These are phyloP conservation scores for Eucalyptus regnans DNA, from an alignment of 345 rosid species.

Conservation along the genomic window DNA sequence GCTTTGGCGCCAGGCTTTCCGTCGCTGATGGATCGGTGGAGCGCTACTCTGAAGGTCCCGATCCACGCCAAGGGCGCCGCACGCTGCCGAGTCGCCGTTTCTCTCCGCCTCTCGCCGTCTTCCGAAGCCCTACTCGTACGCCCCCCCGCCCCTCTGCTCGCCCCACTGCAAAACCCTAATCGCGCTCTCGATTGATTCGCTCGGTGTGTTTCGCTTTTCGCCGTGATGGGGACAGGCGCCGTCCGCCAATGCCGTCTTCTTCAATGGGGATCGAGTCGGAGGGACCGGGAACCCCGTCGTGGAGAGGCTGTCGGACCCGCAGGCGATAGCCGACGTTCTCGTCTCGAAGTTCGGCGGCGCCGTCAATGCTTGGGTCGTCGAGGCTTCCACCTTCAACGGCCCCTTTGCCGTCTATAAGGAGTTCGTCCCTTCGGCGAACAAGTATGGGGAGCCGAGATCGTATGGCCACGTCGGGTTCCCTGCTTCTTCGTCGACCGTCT, in stretches of 20 bases:
- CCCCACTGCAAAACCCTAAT: not conserved
- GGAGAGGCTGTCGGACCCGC: slow-evolving; percentile 61
- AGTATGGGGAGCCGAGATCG: slow-evolving; percentile 47
- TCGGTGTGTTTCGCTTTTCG: not conserved
- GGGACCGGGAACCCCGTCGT: slow-evolving; percentile 56
- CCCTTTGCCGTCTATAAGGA: slow-evolving; percentile 67
- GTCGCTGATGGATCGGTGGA: slow-evolving; percentile 50
- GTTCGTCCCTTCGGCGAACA: slow-evolving; percentile 55
- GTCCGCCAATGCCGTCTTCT: slow-evolving; percentile 60
- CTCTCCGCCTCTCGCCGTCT: slow-evolving; percentile 47
- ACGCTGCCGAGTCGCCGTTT: slow-evolving; percentile 51
- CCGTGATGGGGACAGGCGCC: slow-evolving; percentile 27
- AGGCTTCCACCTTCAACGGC: slow-evolving; percentile 58
- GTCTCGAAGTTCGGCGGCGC: slow-evolving; percentile 65
- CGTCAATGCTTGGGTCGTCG: slow-evolving; percentile 66
- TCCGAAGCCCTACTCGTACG: slow-evolving; percentile 27
- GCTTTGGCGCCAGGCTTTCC: not conserved
- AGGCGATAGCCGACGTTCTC: slow-evolving; percentile 44
- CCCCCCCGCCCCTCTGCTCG: not conserved
- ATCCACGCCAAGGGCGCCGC: slow-evolving; percentile 2
- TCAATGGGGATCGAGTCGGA: slow-evolving; percentile 61
- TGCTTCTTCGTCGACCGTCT: slow-evolving; percentile 49
- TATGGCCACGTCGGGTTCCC: slow-evolving; percentile 51
- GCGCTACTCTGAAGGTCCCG: slow-evolving; percentile 49
- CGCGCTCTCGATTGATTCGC: not conserved